phyloP scores from a whole-genome alignment of 805 yeast species.

The Candida germanica region DNA sequence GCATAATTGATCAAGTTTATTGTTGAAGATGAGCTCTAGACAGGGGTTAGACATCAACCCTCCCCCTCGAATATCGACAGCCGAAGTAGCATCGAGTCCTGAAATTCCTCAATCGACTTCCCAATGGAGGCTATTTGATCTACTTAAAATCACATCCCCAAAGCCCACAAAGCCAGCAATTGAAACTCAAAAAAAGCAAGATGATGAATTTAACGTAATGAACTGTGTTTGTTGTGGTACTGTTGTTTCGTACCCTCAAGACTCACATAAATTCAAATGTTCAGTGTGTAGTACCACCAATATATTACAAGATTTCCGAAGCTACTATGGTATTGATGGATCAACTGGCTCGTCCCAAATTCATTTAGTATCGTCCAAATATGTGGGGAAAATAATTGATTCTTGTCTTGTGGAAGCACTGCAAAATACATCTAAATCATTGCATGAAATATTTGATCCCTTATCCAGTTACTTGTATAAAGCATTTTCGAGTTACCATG shows the following conservation, averaged over 20 bases:
- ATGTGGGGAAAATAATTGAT: conserved; percentile 32
- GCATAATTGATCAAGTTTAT: no score
- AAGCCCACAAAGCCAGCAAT: conserved; percentile 1
- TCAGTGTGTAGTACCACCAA: conserved; percentile 57
- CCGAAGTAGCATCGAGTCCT: conserved; percentile 10
- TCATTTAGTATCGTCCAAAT: conserved; percentile 26
- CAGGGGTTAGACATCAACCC: conserved; percentile 2
- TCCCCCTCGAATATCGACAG: neutral
- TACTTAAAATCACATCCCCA: conserved; percentile 12
- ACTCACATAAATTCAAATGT: conserved; percentile 49
- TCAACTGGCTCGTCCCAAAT: neutral
- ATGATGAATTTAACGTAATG: conserved; percentile 15
- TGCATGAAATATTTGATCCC: conserved; percentile 44
- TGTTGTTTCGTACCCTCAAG: conserved; percentile 26
- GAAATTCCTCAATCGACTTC: conserved; percentile 16
- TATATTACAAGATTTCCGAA: conserved; percentile 16
- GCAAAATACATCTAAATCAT: conserved; percentile 8
- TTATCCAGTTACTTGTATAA: conserved; percentile 45
- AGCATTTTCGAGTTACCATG: conserved; percentile 45
- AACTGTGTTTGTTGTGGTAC: conserved; percentile 40
- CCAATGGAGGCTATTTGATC: conserved; percentile 22
- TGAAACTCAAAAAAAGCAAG: neutral
- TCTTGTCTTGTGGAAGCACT: conserved; percentile 25
- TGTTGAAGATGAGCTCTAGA: no score
- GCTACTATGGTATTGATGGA: conserved; percentile 3